These are phyloP conservation scores for Metarhizium robertsii DNA, from an alignment of 2,329 filamentous ascomycete genomes.

Conservation along the genomic window DNA sequence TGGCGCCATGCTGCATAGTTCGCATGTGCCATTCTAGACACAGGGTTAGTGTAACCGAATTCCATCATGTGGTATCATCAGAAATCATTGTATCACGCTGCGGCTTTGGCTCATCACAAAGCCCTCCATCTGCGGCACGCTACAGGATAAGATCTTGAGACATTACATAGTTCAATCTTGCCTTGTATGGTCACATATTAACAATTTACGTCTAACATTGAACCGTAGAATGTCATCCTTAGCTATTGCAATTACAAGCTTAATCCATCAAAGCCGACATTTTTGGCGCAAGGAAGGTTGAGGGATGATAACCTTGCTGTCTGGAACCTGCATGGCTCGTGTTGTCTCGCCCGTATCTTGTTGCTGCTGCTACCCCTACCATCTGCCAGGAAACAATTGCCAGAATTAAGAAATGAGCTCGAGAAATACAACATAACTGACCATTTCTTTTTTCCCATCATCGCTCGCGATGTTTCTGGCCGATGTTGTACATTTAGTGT, in stretches of 20 bases:
- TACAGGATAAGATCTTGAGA: neutral
- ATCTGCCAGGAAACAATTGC: neutral
- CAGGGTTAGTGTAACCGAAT: too few species aligned
- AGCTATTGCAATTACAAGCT: neutral
- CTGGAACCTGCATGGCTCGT: neutral
- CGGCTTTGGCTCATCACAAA: too few species aligned
- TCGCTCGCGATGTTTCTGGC: neutral
- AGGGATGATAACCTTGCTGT: neutral
- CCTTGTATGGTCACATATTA: neutral
- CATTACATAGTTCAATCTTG: neutral
- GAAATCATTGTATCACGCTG: neutral
- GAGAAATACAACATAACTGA: neutral
- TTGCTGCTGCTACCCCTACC: neutral
- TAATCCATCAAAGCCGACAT: neutral
- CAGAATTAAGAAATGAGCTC: neutral
- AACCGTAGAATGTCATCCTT: neutral
- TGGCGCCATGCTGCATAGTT: too few species aligned
- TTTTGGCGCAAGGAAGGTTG: neutral
- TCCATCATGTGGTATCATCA: too few species aligned
- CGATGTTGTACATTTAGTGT: neutral
- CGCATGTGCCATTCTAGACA: too few species aligned
- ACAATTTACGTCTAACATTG: neutral
- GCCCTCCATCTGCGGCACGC: neutral
- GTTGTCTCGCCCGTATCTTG: neutral
- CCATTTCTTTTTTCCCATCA: neutral